phyloP scores from a whole-genome alignment of 2,329 filamentous ascomycete species.

The Colletotrichum godetiae region DNA sequence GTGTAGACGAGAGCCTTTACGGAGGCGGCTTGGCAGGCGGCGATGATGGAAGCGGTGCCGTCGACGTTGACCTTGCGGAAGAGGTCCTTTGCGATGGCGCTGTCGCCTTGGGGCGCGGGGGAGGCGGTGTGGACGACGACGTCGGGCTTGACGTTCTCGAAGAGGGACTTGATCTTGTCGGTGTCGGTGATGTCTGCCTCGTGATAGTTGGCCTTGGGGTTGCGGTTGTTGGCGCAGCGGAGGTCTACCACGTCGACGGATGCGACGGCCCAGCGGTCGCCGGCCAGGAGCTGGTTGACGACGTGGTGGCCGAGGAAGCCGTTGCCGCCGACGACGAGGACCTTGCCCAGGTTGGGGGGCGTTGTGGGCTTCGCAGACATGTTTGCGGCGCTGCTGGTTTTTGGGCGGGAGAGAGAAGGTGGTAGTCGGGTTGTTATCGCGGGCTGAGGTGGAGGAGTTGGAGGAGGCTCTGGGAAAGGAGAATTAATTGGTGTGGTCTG shows the following conservation, averaged over 20 bases:
- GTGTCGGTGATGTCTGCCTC: slow-evolving; percentile 82
- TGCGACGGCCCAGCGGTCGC: slow-evolving; percentile 52
- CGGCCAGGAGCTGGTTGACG: slow-evolving; percentile 75
- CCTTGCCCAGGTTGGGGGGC: slow-evolving; percentile 67
- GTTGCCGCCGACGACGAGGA: slow-evolving; percentile 85
- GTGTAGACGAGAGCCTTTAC: slow-evolving; percentile 92
- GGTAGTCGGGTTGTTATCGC: background rate
- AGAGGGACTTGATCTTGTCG: slow-evolving; percentile 69
- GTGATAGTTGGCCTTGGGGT: slow-evolving; percentile 70
- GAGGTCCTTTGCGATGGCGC: slow-evolving; percentile 65
- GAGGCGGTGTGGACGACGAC: slow-evolving; percentile 93
- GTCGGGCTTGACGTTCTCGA: slow-evolving; percentile 77
- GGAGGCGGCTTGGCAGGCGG: slow-evolving; percentile 75
- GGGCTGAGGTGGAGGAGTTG: background rate
- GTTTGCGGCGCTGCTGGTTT: background rate
- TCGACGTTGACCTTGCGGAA: slow-evolving; percentile 89
- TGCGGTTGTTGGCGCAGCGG: slow-evolving; percentile 76
- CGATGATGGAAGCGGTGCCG: slow-evolving; percentile 82
- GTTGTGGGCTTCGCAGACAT: slow-evolving; percentile 44
- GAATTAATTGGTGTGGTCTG: slow-evolving; percentile 5
- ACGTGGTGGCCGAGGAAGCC: slow-evolving; percentile 88
- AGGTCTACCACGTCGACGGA: slow-evolving; percentile 79
- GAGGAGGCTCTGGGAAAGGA: background rate
- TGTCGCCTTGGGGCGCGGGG: slow-evolving; percentile 67
- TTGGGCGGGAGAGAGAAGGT: background rate